A percentile compares a stretch with the other conserved stretches of the same genome.
These are phyloP conservation scores for Umbelopsis sp. DNA, from an alignment of 192 early-diverging fungal species.

Conservation along the genomic window DNA sequence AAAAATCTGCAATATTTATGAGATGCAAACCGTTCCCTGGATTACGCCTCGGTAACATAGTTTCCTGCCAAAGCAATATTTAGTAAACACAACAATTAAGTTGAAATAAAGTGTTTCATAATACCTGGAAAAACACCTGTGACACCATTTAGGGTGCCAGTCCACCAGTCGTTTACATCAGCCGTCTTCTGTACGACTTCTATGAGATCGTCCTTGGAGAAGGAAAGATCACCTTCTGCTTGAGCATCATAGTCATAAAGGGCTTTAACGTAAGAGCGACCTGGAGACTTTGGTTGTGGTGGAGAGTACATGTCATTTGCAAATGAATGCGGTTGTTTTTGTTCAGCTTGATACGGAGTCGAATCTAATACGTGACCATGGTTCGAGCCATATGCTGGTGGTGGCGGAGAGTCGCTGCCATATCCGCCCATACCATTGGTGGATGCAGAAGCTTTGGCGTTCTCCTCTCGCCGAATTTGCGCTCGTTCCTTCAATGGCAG, in stretches of 20 bases:
- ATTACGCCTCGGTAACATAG: conserved; percentile 1
- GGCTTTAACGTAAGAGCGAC: conserved; percentile 31
- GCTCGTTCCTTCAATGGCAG: conserved; percentile 31
- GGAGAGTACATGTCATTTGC: neutral
- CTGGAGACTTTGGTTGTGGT: neutral
- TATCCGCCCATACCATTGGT: neutral
- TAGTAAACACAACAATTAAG: neutral
- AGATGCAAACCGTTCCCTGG: neutral
- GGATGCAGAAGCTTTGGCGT: neutral
- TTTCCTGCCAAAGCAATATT: neutral
- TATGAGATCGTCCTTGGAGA: conserved; percentile 44
- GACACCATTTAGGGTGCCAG: conserved; percentile 35
- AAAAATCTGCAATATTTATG: neutral
- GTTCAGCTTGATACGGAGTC: neutral
- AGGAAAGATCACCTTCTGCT: conserved; percentile 43
- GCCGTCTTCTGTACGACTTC: conserved; percentile 40
- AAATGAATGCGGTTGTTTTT: neutral
- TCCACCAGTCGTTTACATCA: conserved; percentile 49
- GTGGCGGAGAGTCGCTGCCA: conserved; percentile 3
- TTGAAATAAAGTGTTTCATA: neutral
- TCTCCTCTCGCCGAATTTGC: conserved; percentile 28
- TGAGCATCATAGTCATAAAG: conserved; percentile 44
- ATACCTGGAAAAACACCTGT: conserved; percentile 39
- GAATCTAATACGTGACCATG: neutral
- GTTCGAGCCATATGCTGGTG: conserved; percentile 20